Conservation (phyloP, 2,329 filamentous ascomycete species). For the Epichloe hybrida region DNA sequence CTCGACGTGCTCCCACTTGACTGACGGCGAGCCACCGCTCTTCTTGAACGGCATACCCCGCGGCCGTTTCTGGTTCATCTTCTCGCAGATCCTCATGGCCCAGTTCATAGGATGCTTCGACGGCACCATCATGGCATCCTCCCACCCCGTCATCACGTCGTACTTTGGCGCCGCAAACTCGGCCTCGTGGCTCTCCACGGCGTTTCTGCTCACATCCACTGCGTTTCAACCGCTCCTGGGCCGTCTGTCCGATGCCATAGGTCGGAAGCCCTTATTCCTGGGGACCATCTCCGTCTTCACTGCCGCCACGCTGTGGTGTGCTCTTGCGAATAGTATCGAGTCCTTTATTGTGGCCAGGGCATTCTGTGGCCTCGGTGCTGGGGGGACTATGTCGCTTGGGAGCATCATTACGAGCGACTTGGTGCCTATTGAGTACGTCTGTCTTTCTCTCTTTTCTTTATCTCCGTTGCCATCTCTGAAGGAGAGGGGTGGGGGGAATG, state of each 20-base stretch:
- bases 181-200: conserved; percentile 71
- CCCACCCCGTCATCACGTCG: conserved; percentile 68
- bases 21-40: conserved; percentile 6
- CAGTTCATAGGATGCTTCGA: conserved; percentile 56
- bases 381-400: conserved; percentile 51
- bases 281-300: conserved; percentile 49
- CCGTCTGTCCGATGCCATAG: conserved; percentile 59
- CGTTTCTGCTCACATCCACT: conserved; percentile 64
- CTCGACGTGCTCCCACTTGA: background rate
- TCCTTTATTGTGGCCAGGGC: conserved; percentile 59
- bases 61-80: conserved; percentile 48
- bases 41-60: conserved; percentile 34
- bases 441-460: background rate
- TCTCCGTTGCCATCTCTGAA: background rate
- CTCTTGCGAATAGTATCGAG: conserved; percentile 50
- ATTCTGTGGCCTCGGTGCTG: conserved; percentile 59
- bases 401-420: conserved; percentile 61
- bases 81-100: conserved; percentile 41
- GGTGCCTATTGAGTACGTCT: conserved; percentile 53
- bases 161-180: conserved; percentile 66
- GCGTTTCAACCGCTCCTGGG: conserved; percentile 65
- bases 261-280: conserved; percentile 54
- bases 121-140: conserved; percentile 68
- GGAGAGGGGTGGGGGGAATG: background rate
- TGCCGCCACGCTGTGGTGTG: conserved; percentile 55